These are phyloP conservation scores for Chaetomiaceae sp. DNA, from an alignment of 2,329 filamentous ascomycete species.

Conservation along the genomic window DNA sequence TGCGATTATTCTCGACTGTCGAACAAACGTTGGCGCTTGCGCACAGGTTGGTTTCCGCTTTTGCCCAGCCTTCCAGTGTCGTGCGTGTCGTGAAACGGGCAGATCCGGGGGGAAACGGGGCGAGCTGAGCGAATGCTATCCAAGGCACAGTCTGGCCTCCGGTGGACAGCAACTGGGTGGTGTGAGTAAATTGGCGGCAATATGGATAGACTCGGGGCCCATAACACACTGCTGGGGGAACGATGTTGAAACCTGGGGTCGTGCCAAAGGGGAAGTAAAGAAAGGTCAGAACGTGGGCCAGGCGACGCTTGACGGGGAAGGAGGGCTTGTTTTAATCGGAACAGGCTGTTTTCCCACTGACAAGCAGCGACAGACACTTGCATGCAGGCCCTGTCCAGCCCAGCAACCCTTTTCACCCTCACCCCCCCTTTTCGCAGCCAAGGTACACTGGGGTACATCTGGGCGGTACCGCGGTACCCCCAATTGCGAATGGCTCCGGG, in stretches of 20 bases:
- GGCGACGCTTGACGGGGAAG: slow-evolving; percentile 9
- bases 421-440: slow-evolving; percentile 8
- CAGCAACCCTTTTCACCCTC: too few species aligned
- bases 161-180: slow-evolving; percentile 32
- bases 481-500: slow-evolving; percentile 15
- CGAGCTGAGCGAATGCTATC: slow-evolving; percentile 19
- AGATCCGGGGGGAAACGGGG: slow-evolving; percentile 4
- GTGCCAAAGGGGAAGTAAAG: slow-evolving; percentile 28
- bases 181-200: slow-evolving; percentile 40
- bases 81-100: not conserved
- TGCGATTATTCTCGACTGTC: too few species aligned
- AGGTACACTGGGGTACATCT: slow-evolving; percentile 23
- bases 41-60: slow-evolving; percentile 2
- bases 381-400: slow-evolving; percentile 15
- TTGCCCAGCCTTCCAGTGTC: not conserved
- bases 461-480: slow-evolving; percentile 8
- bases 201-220: slow-evolving; percentile 36
- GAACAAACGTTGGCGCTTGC: not conserved
- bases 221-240: slow-evolving; percentile 32
- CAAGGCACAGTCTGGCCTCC: slow-evolving; percentile 29
- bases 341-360: slow-evolving; percentile 13
- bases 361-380: slow-evolving; percentile 6
- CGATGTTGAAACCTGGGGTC: slow-evolving; percentile 26
- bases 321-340: slow-evolving; percentile 25
- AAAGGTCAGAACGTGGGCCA: slow-evolving; percentile 11